Evolutionary conservation across 208 protist species (phyloP).

Genomic region (Trypanosoma platydactyli): DNA sequence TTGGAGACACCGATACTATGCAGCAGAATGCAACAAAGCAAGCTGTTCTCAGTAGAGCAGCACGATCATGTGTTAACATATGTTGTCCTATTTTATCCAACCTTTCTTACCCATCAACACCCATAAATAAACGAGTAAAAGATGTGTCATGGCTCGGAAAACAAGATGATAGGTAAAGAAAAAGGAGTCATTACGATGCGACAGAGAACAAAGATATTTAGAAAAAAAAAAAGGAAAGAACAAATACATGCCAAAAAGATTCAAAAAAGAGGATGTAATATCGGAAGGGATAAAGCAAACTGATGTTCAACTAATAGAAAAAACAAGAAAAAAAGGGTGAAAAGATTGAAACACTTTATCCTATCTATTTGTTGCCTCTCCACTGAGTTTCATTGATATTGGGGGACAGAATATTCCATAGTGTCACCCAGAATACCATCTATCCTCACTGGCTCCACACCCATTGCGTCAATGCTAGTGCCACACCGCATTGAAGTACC

Average conservation of each 20-base stretch:
- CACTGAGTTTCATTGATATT: background rate
- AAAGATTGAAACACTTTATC: slow-evolving; percentile 18
- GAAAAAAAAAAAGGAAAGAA: too few species aligned
- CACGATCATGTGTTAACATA: background rate
- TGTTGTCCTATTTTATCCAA: background rate
- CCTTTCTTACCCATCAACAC: background rate
- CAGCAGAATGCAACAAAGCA: background rate
- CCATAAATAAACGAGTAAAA: background rate
- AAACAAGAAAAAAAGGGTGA: slow-evolving; percentile 10
- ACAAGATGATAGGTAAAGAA: background rate
- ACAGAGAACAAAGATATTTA: too few species aligned
- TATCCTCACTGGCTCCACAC: slow-evolving; percentile 56
- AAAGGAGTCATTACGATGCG: background rate
- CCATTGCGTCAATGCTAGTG: slow-evolving; percentile 58
- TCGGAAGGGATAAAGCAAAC: background rate
- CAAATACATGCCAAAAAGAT: background rate
- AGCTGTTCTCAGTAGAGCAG: background rate
- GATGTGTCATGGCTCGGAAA: background rate
- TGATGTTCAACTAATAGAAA: background rate
- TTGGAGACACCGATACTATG: background rate
- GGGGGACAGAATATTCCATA: slow-evolving; percentile 47
- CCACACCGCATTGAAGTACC: slow-evolving; percentile 84
- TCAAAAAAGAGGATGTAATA: background rate
- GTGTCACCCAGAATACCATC: slow-evolving; percentile 47
- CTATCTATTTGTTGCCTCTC: background rate